A percentile compares a stretch with the other conserved stretches of the same genome.
These are phyloP conservation scores for Geoglossum glabrum DNA, from an alignment of 495 filamentous ascomycete genomes.

Conservation along the genomic window DNA sequence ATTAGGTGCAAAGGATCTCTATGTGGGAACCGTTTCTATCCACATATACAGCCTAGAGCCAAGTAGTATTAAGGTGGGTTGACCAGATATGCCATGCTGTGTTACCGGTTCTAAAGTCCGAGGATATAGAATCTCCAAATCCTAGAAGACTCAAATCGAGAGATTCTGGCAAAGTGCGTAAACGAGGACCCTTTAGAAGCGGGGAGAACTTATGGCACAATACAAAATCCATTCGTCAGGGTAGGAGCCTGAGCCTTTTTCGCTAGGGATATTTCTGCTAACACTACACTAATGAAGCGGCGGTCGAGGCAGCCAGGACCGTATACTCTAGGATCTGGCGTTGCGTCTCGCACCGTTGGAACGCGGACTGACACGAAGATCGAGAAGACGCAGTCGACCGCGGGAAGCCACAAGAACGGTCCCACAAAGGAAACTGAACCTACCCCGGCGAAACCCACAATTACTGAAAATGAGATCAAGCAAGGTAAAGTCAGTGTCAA, in stretches of 20 bases:
- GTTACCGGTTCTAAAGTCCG: not conserved
- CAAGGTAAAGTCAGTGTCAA: not conserved
- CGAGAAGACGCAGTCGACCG: not conserved
- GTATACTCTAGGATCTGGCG: constrained; percentile 3
- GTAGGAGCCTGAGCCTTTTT: constrained; percentile 13
- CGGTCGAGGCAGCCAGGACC: constrained; percentile 22
- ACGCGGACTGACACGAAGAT: not conserved
- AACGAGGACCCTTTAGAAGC: constrained; percentile 42
- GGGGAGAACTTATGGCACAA: constrained; percentile 44
- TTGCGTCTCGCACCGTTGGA: not conserved
- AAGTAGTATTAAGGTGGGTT: constrained; percentile 37
- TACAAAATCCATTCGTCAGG: constrained; percentile 44
- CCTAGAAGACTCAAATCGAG: constrained; percentile 44
- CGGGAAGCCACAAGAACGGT: not conserved
- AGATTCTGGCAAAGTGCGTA: constrained; percentile 30
- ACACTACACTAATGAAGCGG: constrained; percentile 18
- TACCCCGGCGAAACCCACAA: no score
- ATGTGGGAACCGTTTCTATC: constrained; percentile 49
- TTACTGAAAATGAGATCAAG: not conserved
- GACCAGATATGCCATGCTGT: not conserved
- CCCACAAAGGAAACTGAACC: not conserved
- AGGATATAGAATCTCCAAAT: constrained; percentile 40
- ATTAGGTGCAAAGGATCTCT: constrained; percentile 44
- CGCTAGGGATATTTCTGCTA: not conserved
- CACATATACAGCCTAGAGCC: constrained; percentile 77